A percentile compares a stretch with the other conserved stretches of the same genome.
Conservation (phyloP, 208 protist species). For the Leishmania braziliensis region DNA sequence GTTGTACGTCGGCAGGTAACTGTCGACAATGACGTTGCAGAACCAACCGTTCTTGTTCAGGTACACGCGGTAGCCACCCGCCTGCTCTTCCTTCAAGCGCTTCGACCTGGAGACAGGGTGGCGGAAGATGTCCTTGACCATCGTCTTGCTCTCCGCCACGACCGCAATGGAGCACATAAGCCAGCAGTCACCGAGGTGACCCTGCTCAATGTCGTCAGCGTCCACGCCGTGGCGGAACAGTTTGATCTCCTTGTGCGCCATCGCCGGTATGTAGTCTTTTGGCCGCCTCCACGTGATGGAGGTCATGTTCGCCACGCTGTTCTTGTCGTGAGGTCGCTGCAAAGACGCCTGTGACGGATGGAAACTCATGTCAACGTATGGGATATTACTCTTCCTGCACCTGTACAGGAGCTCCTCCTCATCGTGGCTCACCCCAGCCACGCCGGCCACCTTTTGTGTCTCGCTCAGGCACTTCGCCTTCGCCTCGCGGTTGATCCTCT, state of each 20-base stretch:
- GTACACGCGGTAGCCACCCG: slow-evolving; percentile 46
- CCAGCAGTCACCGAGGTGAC: slow-evolving; percentile 72
- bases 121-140: slow-evolving; percentile 40
- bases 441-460: slow-evolving; percentile 18
- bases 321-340: slow-evolving; percentile 31
- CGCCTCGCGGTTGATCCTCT: slow-evolving; percentile 29
- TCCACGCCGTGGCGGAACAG: slow-evolving; percentile 41
- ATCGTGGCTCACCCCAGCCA: slow-evolving; percentile 22
- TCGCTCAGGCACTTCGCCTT: slow-evolving; percentile 28
- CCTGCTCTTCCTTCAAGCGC: slow-evolving; percentile 32
- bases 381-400: slow-evolving; percentile 48
- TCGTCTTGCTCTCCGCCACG: slow-evolving; percentile 41
- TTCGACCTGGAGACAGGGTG: slow-evolving; percentile 36
- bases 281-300: slow-evolving; percentile 63
- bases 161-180: slow-evolving; percentile 58
- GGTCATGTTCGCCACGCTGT: slow-evolving; percentile 21
- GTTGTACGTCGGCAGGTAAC: slow-evolving; percentile 50
- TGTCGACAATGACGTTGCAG: slow-evolving; percentile 58
- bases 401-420: slow-evolving; percentile 40
- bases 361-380: slow-evolving; percentile 62
- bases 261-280: slow-evolving; percentile 46
- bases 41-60: slow-evolving; percentile 61
- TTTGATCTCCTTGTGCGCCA: slow-evolving; percentile 33
- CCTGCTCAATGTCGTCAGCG: slow-evolving; percentile 50
- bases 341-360: slow-evolving; percentile 43